These are phyloP conservation scores for Tetrapisispora pingtungensis DNA, from an alignment of 805 yeast species.

Conservation along the genomic window DNA sequence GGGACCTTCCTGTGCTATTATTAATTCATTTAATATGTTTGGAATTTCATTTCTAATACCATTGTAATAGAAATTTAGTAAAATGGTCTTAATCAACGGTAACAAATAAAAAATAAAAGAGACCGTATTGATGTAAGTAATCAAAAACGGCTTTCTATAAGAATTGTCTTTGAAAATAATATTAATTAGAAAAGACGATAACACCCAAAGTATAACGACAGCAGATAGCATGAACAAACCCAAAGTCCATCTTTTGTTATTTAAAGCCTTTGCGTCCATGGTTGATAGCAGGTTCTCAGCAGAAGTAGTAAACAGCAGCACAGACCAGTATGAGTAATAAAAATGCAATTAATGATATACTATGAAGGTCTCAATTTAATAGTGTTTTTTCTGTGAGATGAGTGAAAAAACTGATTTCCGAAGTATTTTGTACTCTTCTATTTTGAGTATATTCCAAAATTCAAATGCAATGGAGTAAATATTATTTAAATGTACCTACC, in stretches of 20 bases:
- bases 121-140: slow-evolving; percentile 85
- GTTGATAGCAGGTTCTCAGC: too few species aligned
- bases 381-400: too few species aligned
- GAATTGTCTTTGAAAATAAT: slow-evolving; percentile 56
- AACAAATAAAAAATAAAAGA: slow-evolving; percentile 70
- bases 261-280: slow-evolving; percentile 5
- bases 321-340: too few species aligned
- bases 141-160: slow-evolving; percentile 83
- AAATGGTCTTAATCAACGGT: slow-evolving; percentile 35
- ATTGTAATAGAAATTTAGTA: slow-evolving; percentile 19
- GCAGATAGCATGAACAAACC: slow-evolving; percentile 65
- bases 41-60: slow-evolving; percentile 25
- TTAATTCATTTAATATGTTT: slow-evolving; percentile 20
- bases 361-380: too few species aligned
- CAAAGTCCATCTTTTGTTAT: slow-evolving; percentile 46
- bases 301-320: too few species aligned
- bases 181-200: slow-evolving; percentile 78
- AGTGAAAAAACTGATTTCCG: too few species aligned
- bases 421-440: too few species aligned
- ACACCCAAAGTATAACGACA: slow-evolving; percentile 84
- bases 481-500: too few species aligned
- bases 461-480: too few species aligned
- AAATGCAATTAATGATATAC: too few species aligned
- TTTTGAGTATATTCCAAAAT: too few species aligned
- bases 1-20: slow-evolving; percentile 25